A percentile compares a stretch with the other conserved stretches of the same genome.
Evolutionary conservation across 176 grass and related monocot genomes (phyloP).

Genomic region (Ampelocalamus luodianensis): DNA sequence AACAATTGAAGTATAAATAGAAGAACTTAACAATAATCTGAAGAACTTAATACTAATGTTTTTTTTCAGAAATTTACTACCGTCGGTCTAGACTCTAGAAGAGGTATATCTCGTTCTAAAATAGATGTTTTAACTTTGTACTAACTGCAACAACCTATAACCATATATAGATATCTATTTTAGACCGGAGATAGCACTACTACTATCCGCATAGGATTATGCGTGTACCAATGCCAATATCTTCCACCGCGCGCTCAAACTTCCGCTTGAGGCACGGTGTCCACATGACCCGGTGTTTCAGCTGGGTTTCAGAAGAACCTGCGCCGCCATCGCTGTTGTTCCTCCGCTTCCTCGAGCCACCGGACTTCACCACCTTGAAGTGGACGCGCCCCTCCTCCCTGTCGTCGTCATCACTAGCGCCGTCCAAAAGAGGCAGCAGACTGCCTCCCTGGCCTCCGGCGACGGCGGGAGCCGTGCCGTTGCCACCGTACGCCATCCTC

Average conservation of each 20-base stretch:
- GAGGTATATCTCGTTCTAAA: background rate
- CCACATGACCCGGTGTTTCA: background rate
- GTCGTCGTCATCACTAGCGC: background rate
- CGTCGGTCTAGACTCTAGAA: background rate
- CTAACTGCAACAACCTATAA: background rate
- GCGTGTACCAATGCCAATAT: background rate
- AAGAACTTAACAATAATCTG: background rate
- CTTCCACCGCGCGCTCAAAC: background rate
- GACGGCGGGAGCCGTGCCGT: background rate
- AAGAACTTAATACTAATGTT: background rate
- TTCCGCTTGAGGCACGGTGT: background rate
- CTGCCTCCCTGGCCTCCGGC: background rate
- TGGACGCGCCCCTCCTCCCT: background rate
- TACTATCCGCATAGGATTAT: background rate
- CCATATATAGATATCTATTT: no score
- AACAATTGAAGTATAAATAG: background rate
- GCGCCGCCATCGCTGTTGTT: no score
- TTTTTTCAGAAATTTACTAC: background rate
- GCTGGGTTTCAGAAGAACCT: slow-evolving; percentile 13
- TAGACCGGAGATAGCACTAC: background rate
- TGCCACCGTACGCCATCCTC: background rate
- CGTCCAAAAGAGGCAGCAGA: no score
- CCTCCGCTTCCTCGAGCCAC: background rate
- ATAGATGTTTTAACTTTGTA: background rate
- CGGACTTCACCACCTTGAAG: background rate